Conservation (phyloP, 768 basidiomycete genomes). For the Lentinula raphanica region DNA sequence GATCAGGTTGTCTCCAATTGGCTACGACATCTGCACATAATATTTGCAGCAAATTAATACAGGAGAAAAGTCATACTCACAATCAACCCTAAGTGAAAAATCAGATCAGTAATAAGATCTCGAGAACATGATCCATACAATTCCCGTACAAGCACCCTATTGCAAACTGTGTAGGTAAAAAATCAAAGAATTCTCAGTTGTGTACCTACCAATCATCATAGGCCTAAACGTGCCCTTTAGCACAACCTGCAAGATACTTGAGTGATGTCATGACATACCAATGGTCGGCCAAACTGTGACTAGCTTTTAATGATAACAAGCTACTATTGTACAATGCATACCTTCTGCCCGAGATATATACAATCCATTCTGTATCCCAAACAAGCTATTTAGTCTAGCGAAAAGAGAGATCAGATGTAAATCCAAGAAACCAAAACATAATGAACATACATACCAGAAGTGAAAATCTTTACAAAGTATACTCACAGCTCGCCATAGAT, state of each 20-base stretch:
- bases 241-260: not conserved
- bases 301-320: not conserved
- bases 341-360: constrained; percentile 95
- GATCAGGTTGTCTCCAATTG: constrained; percentile 68
- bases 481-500: constrained; percentile 91
- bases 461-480: not conserved
- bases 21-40: constrained; percentile 60
- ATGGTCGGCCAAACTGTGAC: constrained; percentile 62
- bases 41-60: not conserved
- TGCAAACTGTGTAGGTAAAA: not conserved
- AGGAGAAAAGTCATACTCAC: constrained; percentile 31
- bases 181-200: not conserved
- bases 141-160: constrained; percentile 67
- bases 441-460: not conserved
- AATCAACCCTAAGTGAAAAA: constrained; percentile 57
- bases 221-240: constrained; percentile 25
- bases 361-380: constrained; percentile 70
- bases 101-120: not conserved
- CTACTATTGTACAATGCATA: constrained; percentile 23
- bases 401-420: no score
- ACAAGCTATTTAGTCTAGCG: no score
- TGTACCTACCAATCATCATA: constrained; percentile 55
- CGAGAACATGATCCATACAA: constrained; percentile 48
- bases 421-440: no score
- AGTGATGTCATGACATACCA: constrained; percentile 61